Conservation (phyloP, 1,139 yeast genomes). For the Geotrichum klebahnii region DNA sequence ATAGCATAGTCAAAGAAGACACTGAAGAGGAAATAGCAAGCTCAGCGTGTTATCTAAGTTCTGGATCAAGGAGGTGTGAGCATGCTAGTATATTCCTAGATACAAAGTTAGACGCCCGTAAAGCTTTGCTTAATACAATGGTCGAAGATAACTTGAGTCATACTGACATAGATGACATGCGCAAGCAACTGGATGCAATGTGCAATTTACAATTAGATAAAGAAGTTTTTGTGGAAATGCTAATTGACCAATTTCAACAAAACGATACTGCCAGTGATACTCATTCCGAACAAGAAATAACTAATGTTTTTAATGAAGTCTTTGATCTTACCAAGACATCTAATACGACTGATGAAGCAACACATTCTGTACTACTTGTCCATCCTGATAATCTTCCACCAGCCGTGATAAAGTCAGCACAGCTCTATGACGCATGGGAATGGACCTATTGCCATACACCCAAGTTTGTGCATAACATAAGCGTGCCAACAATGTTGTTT, state of each 20-base stretch:
- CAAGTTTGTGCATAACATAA: constrained; percentile 52
- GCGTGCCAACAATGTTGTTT: constrained; percentile 30
- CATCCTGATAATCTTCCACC: constrained; percentile 30
- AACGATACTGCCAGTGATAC: too few relatives aligned
- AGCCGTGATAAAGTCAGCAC: constrained; percentile 31
- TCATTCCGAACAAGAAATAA: too few relatives aligned
- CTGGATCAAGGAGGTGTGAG: constrained; percentile 78
- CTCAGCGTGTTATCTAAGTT: constrained; percentile 80
- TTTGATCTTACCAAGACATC: not conserved
- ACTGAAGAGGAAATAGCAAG: constrained; percentile 66
- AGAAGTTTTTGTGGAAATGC: too few relatives aligned
- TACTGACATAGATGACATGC: too few relatives aligned
- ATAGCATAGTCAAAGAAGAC: constrained; percentile 60
- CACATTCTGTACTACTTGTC: constrained; percentile 46
- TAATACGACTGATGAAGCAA: not conserved
- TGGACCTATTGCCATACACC: constrained; percentile 78
- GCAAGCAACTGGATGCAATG: too few relatives aligned
- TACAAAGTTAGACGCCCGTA: constrained; percentile 56
- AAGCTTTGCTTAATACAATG: too few relatives aligned
- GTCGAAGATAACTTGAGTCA: too few relatives aligned
- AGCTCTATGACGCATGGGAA: constrained; percentile 53
- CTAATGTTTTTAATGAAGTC: constrained; percentile 9
- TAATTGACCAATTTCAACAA: too few relatives aligned
- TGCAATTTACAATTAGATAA: too few relatives aligned
- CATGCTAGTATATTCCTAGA: constrained; percentile 91